A percentile compares a stretch with the other conserved stretches of the same genome.
phyloP scores from a whole-genome alignment of 371 early-diverging fungal genomes.

The Lichtheimia corymbifera region DNA sequence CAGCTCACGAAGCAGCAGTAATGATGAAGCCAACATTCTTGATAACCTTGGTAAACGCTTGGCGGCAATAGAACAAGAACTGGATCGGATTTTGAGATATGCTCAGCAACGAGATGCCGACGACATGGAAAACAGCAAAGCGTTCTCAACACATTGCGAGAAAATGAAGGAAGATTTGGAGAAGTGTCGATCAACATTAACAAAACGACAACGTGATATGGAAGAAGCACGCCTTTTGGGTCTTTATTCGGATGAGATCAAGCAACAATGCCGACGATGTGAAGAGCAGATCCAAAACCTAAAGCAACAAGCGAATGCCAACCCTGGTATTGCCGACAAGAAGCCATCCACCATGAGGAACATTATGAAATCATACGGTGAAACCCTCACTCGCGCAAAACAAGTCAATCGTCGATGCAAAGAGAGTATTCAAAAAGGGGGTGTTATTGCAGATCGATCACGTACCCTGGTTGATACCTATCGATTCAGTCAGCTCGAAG shows the following conservation, averaged over 20 bases:
- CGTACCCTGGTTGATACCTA: constrained; percentile 23
- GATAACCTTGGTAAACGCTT: constrained; percentile 6
- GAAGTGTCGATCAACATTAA: constrained; percentile 14
- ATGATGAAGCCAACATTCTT: not conserved
- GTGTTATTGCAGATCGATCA: constrained; percentile 26
- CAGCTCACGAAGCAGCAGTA: constrained; percentile 2
- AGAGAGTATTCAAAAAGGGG: constrained; percentile 21
- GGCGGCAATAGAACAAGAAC: not conserved
- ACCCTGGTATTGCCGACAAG: constrained; percentile 38
- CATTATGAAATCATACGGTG: constrained; percentile 33
- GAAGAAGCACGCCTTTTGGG: constrained; percentile 25
- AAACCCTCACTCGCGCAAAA: constrained; percentile 28
- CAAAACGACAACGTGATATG: constrained; percentile 23
- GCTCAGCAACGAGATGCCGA: not conserved
- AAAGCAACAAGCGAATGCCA: constrained; percentile 36
- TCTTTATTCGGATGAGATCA: constrained; percentile 18
- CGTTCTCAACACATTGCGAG: constrained; percentile 21
- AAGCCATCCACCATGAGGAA: constrained; percentile 32
- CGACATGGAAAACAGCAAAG: constrained; percentile 12
- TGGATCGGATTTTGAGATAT: constrained; percentile 2
- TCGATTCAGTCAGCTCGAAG: constrained; percentile 19
- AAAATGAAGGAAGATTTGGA: constrained; percentile 3
- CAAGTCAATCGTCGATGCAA: constrained; percentile 33
- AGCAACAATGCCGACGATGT: constrained; percentile 26
- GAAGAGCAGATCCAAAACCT: constrained; percentile 43